These are phyloP conservation scores for Diaporthe humulicola DNA, from an alignment of 2,329 filamentous ascomycete species.

Conservation along the genomic window DNA sequence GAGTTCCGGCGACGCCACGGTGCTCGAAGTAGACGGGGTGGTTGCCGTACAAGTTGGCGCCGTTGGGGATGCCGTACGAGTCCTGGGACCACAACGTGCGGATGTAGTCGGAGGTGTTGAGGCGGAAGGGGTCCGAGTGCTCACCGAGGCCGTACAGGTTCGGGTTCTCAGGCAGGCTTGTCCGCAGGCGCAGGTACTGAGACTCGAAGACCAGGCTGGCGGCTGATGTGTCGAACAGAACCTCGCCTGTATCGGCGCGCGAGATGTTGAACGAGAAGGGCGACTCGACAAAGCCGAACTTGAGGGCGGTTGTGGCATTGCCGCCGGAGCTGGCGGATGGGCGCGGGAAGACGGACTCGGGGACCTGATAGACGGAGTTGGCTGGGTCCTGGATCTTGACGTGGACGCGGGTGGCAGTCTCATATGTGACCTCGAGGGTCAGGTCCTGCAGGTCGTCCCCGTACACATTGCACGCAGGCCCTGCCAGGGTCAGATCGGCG, in stretches of 20 bases:
- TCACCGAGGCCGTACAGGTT: conserved; percentile 86
- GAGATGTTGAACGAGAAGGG: conserved; percentile 58
- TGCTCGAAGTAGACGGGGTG: conserved; percentile 85
- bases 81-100: conserved; percentile 80
- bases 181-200: conserved; percentile 82
- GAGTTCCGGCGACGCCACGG: conserved; percentile 64
- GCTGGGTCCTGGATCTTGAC: conserved; percentile 79
- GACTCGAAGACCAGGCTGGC: conserved; percentile 79
- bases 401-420: conserved; percentile 79
- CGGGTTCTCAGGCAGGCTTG: conserved; percentile 75
- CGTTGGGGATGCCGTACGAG: conserved; percentile 70
- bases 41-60: conserved; percentile 78
- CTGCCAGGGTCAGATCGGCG: conserved; percentile 74
- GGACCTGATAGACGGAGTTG: conserved; percentile 81
- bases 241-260: conserved; percentile 57
- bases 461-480: conserved; percentile 76
- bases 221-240: conserved; percentile 78
- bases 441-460: conserved; percentile 76
- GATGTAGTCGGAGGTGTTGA: conserved; percentile 77
- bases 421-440: conserved; percentile 74
- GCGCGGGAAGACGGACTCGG: conserved; percentile 75
- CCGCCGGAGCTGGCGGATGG: conserved; percentile 53
- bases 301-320: conserved; percentile 45
- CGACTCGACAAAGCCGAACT: conserved; percentile 51
- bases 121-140: conserved; percentile 77